Percentiles rank a stretch among this genome's conserved stretches.
Conservation (phyloP, 805 yeast species). For the Yarrowia sp. region DNA sequence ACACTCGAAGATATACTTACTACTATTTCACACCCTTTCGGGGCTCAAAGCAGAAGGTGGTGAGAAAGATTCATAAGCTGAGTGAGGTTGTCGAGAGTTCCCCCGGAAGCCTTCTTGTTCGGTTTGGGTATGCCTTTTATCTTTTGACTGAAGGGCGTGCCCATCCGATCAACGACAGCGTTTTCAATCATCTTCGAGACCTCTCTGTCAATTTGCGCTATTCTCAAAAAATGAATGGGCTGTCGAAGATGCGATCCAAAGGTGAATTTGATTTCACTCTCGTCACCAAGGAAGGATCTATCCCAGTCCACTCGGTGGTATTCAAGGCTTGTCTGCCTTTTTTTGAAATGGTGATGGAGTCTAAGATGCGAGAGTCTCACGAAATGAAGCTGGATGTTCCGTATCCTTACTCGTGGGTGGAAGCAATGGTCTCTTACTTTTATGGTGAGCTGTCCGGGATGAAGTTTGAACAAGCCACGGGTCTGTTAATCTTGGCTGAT, state of each 20-base stretch:
- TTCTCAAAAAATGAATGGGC: neutral
- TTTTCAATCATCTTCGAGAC: too few species aligned
- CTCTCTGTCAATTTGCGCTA: too few species aligned
- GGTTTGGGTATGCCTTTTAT: too few species aligned
- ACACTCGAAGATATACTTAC: too few species aligned
- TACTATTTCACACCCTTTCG: too few species aligned
- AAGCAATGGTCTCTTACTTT: conserved; percentile 2
- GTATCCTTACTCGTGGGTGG: neutral
- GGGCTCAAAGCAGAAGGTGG: too few species aligned
- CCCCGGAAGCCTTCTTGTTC: too few species aligned
- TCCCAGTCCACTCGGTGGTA: neutral
- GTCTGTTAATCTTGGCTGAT: neutral
- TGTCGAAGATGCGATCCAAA: neutral
- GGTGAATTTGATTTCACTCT: neutral
- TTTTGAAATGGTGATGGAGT: neutral
- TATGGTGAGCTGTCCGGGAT: neutral
- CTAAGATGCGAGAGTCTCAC: neutral
- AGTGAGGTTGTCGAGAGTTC: too few species aligned
- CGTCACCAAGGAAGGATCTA: neutral
- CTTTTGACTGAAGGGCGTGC: too few species aligned
- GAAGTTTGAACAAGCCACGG: neutral
- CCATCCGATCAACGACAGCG: too few species aligned
- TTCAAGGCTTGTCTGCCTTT: neutral
- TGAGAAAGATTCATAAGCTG: too few species aligned
- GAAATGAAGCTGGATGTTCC: neutral